Evolutionary conservation across 2,329 filamentous ascomycete species (phyloP).

Genomic region (Aspergillus sp.): DNA sequence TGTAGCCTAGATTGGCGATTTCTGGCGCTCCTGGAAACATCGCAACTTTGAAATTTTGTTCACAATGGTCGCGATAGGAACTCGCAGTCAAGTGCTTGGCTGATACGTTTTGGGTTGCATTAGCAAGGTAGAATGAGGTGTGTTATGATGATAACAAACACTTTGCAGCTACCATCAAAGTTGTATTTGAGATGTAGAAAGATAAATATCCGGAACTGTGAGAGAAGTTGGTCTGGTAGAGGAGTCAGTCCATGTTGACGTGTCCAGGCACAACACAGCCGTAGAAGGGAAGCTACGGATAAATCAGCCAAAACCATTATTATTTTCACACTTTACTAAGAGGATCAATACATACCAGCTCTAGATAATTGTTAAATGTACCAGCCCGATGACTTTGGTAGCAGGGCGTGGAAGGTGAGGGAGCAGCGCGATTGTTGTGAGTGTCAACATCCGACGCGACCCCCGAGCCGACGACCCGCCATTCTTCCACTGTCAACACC

Average conservation of each 20-base stretch:
- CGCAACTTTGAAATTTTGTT: neutral
- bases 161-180: neutral
- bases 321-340: neutral
- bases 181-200: neutral
- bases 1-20: neutral
- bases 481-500: neutral
- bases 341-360: neutral
- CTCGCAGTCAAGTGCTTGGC: neutral
- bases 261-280: neutral
- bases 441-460: neutral
- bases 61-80: neutral
- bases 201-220: neutral
- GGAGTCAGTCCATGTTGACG: neutral
- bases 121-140: neutral
- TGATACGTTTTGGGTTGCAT: neutral
- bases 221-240: neutral
- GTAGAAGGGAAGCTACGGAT: neutral
- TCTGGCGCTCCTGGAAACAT: neutral
- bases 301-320: neutral
- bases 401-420: neutral
- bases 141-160: neutral
- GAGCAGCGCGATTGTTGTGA: neutral
- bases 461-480: slow-evolving; percentile 7
- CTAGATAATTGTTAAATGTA: neutral
- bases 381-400: neutral